These are phyloP conservation scores for Ascoidea rubescens DNA, from an alignment of 805 yeast species.

Conservation along the genomic window DNA sequence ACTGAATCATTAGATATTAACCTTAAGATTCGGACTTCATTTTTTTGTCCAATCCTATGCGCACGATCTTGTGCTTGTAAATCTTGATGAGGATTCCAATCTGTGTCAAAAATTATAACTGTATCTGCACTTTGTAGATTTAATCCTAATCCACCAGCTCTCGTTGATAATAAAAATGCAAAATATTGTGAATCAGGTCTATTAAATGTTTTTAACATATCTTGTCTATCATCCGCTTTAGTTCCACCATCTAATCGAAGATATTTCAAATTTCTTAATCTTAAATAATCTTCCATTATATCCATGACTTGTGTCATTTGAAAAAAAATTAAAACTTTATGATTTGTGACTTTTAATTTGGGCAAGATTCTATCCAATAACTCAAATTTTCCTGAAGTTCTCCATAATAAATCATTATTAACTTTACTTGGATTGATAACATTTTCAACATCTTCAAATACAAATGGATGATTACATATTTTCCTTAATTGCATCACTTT, in stretches of 20 bases:
- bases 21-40: conserved; percentile 71
- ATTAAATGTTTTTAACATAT: conserved; percentile 58
- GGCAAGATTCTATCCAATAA: conserved; percentile 63
- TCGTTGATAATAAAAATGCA: conserved; percentile 65
- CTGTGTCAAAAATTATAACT: conserved; percentile 75
- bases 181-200: conserved; percentile 67
- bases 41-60: conserved; percentile 81
- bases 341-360: conserved; percentile 61
- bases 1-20: conserved; percentile 72
- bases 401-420: conserved; percentile 58
- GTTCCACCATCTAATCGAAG: conserved; percentile 74
- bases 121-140: conserved; percentile 83
- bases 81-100: conserved; percentile 90
- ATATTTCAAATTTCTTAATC: conserved; percentile 53
- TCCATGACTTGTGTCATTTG: conserved; percentile 89
- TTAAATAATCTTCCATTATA: conserved; percentile 73
- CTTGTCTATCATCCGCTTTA: conserved; percentile 73
- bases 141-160: conserved; percentile 85
- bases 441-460: conserved; percentile 69
- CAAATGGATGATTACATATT: conserved; percentile 81
- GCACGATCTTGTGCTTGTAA: conserved; percentile 86
- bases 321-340: conserved; percentile 68
- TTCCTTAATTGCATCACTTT: conserved; percentile 78
- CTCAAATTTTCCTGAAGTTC: conserved; percentile 73
- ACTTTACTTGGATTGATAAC: conserved; percentile 47